Evolutionary conservation across 306 rosid species (phyloP), one percentile per base, ranked within the genome.

Genomic region (Vigna hirtella): DNA sequence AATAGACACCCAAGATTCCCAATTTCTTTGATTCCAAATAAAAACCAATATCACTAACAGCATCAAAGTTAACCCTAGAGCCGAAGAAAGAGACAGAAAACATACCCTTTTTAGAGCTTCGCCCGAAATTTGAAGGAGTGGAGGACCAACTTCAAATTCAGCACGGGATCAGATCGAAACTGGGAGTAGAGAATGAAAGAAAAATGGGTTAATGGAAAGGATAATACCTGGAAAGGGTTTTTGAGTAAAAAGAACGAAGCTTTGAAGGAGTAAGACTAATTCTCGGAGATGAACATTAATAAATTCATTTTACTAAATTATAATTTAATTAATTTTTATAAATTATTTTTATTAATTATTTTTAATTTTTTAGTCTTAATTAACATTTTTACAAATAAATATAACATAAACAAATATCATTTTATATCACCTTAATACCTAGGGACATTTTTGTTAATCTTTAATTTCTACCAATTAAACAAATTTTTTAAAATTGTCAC

Each of bases 41-140:
- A 38, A 70, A 38, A 53, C 56, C 66, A 74, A 72, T 79, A 36
- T 81, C 70, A 43, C 51, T 53, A 80, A 75, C 76, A 53, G 74
- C 84, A 69, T 56, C 82, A 59, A 85, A 84, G 77, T 36, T 81
- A 85, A 87, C 81, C 83, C 79, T 73, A 83, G 47, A 77, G 70
- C 83, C 66, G 34, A 80, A 67, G 47, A 69, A 70, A 77, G 80
- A 83, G 65, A 81, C 85, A 84, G 72, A 83, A 66, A 78, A 84
- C 89, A 69, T 86, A 77, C n/a, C n/a, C n/a, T 75, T 62, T 79
- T 26, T 50, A 67, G 47, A 67, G 48, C 79, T 78, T 73, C 28
- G 16, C 38, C 13, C 43, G 26, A 59, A 52, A 65, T 56, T 20
- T 49, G 70, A 59, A 74, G 42, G 74, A 77, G 14, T 36, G 42